Conservation (phyloP, 2,329 filamentous ascomycete species). For the Hysterium pulicare region DNA sequence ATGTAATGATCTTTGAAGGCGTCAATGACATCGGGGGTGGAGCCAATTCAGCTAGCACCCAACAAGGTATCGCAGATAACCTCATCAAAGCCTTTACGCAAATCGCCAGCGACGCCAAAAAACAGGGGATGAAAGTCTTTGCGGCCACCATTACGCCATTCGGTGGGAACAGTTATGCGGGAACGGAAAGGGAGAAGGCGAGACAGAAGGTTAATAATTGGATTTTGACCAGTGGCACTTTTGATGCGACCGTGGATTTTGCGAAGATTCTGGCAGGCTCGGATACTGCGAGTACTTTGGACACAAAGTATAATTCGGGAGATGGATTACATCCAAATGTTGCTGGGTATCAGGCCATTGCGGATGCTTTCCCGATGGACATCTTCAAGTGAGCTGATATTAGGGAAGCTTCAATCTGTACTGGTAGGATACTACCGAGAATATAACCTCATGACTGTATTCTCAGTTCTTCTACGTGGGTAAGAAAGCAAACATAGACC, state of each 20-base stretch:
- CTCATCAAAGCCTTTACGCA: constrained; percentile 56
- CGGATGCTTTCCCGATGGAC: constrained; percentile 54
- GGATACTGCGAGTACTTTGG: constrained; percentile 45
- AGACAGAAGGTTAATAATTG: constrained; percentile 57
- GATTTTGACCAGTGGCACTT: constrained; percentile 51
- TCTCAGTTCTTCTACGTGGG: no score
- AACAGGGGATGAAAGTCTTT: constrained; percentile 53
- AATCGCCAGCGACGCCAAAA: constrained; percentile 52
- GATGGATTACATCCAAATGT: constrained; percentile 63
- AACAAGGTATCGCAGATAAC: constrained; percentile 45
- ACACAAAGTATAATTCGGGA: constrained; percentile 53
- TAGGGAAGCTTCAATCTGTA: no score
- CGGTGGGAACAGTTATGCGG: constrained; percentile 49
- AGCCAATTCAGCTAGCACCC: constrained; percentile 39
- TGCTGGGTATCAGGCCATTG: constrained; percentile 57
- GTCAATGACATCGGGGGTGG: constrained; percentile 63
- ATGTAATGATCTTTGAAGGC: constrained; percentile 62
- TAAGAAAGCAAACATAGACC: no score
- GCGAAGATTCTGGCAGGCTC: constrained; percentile 52
- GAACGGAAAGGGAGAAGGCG: constrained; percentile 52
- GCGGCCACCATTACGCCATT: constrained; percentile 65
- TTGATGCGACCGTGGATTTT: constrained; percentile 61
- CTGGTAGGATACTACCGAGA: no score
- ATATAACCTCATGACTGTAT: no score
- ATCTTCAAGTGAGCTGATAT: constrained; percentile 47